phyloP scores from a whole-genome alignment of 2,329 filamentous ascomycete genomes.

The Graphiopsis chlorocephala region DNA sequence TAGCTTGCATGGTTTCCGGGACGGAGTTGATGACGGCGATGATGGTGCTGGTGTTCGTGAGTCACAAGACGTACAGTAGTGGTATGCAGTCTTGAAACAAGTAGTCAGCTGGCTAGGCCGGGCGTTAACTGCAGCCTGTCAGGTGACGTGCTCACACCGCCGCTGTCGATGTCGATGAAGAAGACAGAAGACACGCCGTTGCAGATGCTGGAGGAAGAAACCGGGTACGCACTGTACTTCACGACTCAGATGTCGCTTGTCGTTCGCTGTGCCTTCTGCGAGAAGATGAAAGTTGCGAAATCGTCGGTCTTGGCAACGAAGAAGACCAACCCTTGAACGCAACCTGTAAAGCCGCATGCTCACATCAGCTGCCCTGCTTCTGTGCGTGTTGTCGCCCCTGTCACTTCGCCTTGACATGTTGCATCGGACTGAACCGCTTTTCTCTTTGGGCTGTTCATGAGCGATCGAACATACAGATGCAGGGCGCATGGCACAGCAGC shows the following conservation, averaged over 20 bases:
- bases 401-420: not conserved
- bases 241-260: not conserved
- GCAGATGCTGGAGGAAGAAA: not conserved
- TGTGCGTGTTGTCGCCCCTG: not conserved
- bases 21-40: not conserved
- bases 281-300: not conserved
- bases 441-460: not conserved
- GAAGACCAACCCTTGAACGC: no score
- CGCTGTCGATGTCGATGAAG: not conserved
- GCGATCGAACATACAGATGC: not conserved
- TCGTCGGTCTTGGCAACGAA: not conserved
- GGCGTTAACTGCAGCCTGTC: conserved; percentile 3
- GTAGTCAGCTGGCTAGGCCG: conserved; percentile 11
- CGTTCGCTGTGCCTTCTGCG: not conserved
- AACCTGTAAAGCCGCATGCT: not conserved
- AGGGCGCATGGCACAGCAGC: conserved; percentile 1
- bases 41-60: conserved; percentile 17
- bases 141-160: conserved; percentile 1
- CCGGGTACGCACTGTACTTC: not conserved
- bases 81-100: conserved; percentile 11
- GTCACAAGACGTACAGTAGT: conserved; percentile 14
- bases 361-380: not conserved
- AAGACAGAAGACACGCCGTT: not conserved
- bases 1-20: conserved; percentile 12
- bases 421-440: not conserved